Conservation (phyloP, 192 early-diverging fungal species). For the Funneliformis mosseae region DNA sequence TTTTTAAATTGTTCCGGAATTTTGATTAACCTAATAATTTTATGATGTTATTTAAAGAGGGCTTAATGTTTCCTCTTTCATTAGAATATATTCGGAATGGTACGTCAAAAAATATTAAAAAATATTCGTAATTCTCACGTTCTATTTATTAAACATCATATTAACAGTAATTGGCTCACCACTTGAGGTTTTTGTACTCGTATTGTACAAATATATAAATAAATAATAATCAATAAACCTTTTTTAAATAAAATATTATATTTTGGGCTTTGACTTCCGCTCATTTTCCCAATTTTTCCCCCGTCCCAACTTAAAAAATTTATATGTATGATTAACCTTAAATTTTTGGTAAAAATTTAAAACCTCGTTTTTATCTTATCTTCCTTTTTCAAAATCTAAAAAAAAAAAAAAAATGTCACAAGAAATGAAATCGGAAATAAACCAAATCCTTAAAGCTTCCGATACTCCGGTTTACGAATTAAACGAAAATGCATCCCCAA, state of each 20-base stretch:
- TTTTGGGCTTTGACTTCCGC: not conserved
- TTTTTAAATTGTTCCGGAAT: no score
- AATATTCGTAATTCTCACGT: no score
- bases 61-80: not conserved
- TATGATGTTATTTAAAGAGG: no score
- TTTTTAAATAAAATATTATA: not conserved
- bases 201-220: no score
- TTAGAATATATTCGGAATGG: no score
- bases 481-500: not conserved
- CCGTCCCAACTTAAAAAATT: not conserved
- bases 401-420: not conserved
- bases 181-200: no score
- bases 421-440: not conserved
- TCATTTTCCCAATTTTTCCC: not conserved
- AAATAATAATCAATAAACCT: no score
- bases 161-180: no score
- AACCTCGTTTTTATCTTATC: no score
- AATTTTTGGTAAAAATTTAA: not conserved
- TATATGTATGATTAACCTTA: not conserved
- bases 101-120: not conserved
- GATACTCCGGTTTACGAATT: conserved; percentile 10
- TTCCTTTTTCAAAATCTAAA: not conserved
- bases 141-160: no score
- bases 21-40: no score
- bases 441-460: not conserved